Conservation (phyloP, 148 eudicot genomes). For the Cornus suecica region DNA sequence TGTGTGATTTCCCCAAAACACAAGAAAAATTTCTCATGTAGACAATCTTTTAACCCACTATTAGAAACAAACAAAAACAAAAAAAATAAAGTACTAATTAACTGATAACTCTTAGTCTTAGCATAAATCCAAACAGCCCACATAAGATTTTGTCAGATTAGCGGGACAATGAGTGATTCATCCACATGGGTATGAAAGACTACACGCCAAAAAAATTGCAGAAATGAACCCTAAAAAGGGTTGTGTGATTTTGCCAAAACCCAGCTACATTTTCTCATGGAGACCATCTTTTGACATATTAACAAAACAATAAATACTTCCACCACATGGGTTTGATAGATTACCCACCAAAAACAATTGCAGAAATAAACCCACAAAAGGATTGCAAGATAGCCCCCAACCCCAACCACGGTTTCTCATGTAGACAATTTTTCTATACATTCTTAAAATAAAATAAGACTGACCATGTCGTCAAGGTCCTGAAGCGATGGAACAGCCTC, state of each 20-base stretch:
- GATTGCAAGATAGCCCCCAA: too few relatives aligned
- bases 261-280: neutral
- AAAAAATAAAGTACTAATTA: too few relatives aligned
- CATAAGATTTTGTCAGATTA: neutral
- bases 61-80: too few relatives aligned
- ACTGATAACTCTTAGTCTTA: neutral
- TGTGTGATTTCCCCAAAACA: too few relatives aligned
- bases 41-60: too few relatives aligned
- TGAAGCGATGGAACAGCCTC: constrained; percentile 44
- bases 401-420: neutral
- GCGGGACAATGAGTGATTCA: neutral
- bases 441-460: too few relatives aligned
- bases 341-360: neutral
- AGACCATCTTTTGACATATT: neutral
- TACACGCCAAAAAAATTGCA: neutral
- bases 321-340: neutral
- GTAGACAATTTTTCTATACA: neutral
- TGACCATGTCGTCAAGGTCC: constrained; percentile 78
- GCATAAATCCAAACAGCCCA: neutral
- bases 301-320: too few relatives aligned
- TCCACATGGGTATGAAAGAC: neutral
- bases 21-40: too few relatives aligned
- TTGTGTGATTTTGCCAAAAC: neutral
- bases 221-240: neutral
- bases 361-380: too few relatives aligned